A percentile compares a stretch with the other conserved stretches of the same genome.
Evolutionary conservation across 2,329 filamentous ascomycete genomes (phyloP).

Genomic region (Trichoderma sp.): DNA sequence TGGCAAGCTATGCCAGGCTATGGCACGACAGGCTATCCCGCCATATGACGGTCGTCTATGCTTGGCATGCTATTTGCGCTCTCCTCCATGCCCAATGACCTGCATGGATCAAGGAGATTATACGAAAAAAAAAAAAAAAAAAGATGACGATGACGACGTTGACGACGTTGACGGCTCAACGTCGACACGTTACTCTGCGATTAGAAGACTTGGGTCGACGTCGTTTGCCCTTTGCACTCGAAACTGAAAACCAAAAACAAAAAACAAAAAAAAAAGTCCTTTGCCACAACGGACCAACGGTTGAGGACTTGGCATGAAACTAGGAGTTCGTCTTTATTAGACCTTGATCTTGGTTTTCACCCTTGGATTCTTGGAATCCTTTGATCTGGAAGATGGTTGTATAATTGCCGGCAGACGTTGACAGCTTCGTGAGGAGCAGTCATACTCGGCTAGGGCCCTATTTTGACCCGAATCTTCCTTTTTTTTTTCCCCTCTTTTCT

Average conservation of each 20-base stretch:
- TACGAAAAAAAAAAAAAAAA: neutral
- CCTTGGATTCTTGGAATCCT: neutral
- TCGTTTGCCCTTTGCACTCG: too few species aligned
- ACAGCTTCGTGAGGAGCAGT: slow-evolving; percentile 11
- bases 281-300: slow-evolving; percentile 10
- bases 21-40: neutral
- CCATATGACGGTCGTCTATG: neutral
- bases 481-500: slow-evolving; percentile 27
- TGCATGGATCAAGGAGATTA: slow-evolving; percentile 31
- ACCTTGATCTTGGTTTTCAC: slow-evolving; percentile 7
- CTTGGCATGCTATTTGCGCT: slow-evolving; percentile 19
- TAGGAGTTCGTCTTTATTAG: slow-evolving; percentile 33
- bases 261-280: neutral
- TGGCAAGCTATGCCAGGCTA: too few species aligned
- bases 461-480: slow-evolving; percentile 22
- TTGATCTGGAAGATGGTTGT: slow-evolving; percentile 24
- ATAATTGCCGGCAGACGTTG: slow-evolving; percentile 27
- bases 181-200: neutral
- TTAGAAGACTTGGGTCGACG: slow-evolving; percentile 7
- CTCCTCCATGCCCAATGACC: slow-evolving; percentile 19
- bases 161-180: neutral
- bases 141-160: neutral
- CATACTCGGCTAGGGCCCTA: neutral
- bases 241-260: too few species aligned
- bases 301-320: slow-evolving; percentile 27